Evolutionary conservation across 371 early-diverging fungal species (phyloP), one percentile per base, ranked within the genome.

Genomic region (Mucor lusitanicus): DNA sequence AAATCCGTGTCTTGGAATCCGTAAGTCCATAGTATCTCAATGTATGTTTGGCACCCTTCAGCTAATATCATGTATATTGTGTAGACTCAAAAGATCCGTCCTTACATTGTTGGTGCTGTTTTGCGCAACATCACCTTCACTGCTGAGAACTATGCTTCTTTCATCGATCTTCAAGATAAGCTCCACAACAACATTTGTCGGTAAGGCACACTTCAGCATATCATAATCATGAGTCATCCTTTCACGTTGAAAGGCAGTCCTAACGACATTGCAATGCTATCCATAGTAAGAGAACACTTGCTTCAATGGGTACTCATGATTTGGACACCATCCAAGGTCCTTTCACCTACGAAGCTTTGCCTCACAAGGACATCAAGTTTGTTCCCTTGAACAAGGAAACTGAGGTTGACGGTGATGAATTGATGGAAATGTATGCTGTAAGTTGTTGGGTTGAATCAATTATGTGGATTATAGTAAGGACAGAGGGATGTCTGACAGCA

Each of bases 81-180:
- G 12, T 76, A 91, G 84, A 92, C 92, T 32, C 86, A 87, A 30
- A 74, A 82, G 53, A 88, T 96, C 60, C 91, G 99, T 58, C 98
- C 98, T 30, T 91, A 80, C 65, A 87, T 97, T 35, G 99, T 99
- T 25, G 92, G 94, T 65, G 99, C 99, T 35, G 83, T 99, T 64
- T 87, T 99, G 64, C 92, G 97, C 67, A 88, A 94, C 68, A 87
- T 99, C 62, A 88, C 82, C 63, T 93, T 99, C 77, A 91, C 88
- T 35, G 82, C 93, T 60, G 89, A 89, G 39, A 81, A 84, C 68
- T 99, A 99, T 87, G 88, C 94, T 68, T 93, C 91, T 76, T 98
- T 99, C 84, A 99, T 99, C 69, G 97, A 98, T 64, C 90, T 99
- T 63, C 99, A 99, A 83, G 99, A 99, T 74, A 99, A 99, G 87